Conservation (phyloP, 2,329 filamentous ascomycete species). For the Coniella lustricola region DNA sequence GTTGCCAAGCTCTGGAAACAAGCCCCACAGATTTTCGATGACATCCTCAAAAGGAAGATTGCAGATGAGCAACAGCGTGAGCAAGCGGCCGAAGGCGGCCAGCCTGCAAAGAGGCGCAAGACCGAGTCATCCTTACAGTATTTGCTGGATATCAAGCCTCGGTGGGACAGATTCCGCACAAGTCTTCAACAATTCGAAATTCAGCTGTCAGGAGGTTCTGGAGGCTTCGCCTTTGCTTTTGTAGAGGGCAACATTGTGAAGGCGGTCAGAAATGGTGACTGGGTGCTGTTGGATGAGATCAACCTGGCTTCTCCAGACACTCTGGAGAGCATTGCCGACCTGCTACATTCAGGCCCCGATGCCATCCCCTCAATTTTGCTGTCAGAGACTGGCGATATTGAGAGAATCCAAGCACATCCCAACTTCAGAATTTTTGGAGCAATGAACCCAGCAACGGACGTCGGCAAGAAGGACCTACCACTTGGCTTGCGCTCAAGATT, state of each 20-base stretch:
- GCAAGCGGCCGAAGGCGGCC: slow-evolving; percentile 36
- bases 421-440: slow-evolving; percentile 95
- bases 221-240: slow-evolving; percentile 87
- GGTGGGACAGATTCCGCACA: slow-evolving; percentile 75
- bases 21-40: slow-evolving; percentile 79
- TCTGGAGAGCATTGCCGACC: slow-evolving; percentile 83
- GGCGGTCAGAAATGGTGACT: slow-evolving; percentile 91
- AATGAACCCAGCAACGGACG: slow-evolving; percentile 98
- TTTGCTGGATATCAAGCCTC: slow-evolving; percentile 47
- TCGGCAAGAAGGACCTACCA: slow-evolving; percentile 90
- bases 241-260: slow-evolving; percentile 94
- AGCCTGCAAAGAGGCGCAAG: slow-evolving; percentile 64
- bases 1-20: slow-evolving; percentile 82
- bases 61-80: slow-evolving; percentile 36
- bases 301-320: slow-evolving; percentile 94
- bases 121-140: slow-evolving; percentile 52
- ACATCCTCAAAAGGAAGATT: slow-evolving; percentile 54
- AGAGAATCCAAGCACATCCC: slow-evolving; percentile 80
- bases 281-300: slow-evolving; percentile 95
- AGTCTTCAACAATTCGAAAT: slow-evolving; percentile 73
- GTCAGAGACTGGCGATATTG: slow-evolving; percentile 88
- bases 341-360: slow-evolving; percentile 67
- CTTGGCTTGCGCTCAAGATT: slow-evolving; percentile 85
- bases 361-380: slow-evolving; percentile 76
- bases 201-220: slow-evolving; percentile 65